Percentiles rank a stretch among this genome's conserved stretches.
Evolutionary conservation across 345 rosid species (phyloP).

Genomic region (Melaleuca quinquenervia): DNA sequence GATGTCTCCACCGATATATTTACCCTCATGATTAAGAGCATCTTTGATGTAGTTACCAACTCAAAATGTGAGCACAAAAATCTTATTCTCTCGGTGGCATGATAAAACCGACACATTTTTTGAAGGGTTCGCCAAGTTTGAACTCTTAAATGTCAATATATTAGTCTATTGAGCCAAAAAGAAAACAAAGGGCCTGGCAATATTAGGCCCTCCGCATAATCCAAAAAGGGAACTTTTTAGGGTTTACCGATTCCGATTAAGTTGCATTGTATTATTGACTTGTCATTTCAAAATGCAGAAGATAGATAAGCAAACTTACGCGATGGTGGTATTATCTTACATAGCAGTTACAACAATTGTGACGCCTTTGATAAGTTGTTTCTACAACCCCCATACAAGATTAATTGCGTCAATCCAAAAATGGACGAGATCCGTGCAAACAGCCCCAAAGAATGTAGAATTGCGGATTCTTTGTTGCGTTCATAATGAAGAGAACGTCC

Average conservation of each 20-base stretch:
- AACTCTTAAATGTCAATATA: background rate
- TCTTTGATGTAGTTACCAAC: background rate
- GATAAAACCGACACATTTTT: background rate
- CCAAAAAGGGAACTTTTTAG: background rate
- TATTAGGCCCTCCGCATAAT: background rate
- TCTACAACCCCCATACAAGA: conserved; percentile 1
- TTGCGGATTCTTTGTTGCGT: conserved; percentile 12
- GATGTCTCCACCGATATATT: background rate
- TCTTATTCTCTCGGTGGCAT: background rate
- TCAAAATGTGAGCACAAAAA: background rate
- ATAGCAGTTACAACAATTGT: conserved; percentile 8
- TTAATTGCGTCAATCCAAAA: background rate
- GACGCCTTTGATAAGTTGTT: background rate
- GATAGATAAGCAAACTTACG: conserved; percentile 2
- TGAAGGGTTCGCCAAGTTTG: background rate
- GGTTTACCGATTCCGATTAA: background rate
- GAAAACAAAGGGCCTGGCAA: background rate
- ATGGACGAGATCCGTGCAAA: background rate
- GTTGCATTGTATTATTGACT: background rate
- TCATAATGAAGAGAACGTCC: conserved; percentile 5
- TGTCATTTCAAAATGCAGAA: background rate
- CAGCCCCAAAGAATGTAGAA: background rate
- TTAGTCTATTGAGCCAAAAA: background rate
- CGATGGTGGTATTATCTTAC: conserved; percentile 2
- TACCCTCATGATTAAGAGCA: background rate